These are phyloP conservation scores for Puccinia horiana DNA, from an alignment of 1,284 basidiomycete genomes.

Conservation along the genomic window DNA sequence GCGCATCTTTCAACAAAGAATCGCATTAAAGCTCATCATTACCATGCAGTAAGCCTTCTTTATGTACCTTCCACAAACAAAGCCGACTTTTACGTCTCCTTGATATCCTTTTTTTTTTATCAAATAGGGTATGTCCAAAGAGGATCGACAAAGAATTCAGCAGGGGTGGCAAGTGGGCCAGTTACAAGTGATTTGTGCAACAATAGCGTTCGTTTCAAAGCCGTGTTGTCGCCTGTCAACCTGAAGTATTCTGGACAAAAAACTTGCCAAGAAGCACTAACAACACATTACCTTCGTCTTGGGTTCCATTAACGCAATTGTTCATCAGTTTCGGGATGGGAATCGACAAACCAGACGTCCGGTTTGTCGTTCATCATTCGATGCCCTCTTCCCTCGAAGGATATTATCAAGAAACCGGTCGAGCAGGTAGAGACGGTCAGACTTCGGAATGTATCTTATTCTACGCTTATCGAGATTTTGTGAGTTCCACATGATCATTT, in stretches of 20 bases:
- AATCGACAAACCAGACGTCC: constrained; percentile 84
- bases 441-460: constrained; percentile 66
- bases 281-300: neutral
- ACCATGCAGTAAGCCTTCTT: constrained; percentile 68
- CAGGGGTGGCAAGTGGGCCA: constrained; percentile 73
- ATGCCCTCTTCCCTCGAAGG: constrained; percentile 64
- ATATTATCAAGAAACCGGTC: constrained; percentile 79
- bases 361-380: constrained; percentile 75
- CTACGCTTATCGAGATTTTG: constrained; percentile 47
- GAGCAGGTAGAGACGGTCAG: constrained; percentile 75
- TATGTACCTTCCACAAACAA: neutral
- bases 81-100: neutral
- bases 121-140: constrained; percentile 63
- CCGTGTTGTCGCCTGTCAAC: neutral
- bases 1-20: constrained; percentile 65
- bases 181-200: constrained; percentile 85
- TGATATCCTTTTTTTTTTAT: neutral
- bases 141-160: constrained; percentile 70
- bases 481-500: neutral
- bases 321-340: constrained; percentile 80
- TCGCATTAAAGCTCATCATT: constrained; percentile 73
- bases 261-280: neutral
- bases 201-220: constrained; percentile 60
- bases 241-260: neutral
- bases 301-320: neutral